Evolutionary conservation across 176 grass and related monocot genomes (phyloP).

Genomic region (Musa acuminata): DNA sequence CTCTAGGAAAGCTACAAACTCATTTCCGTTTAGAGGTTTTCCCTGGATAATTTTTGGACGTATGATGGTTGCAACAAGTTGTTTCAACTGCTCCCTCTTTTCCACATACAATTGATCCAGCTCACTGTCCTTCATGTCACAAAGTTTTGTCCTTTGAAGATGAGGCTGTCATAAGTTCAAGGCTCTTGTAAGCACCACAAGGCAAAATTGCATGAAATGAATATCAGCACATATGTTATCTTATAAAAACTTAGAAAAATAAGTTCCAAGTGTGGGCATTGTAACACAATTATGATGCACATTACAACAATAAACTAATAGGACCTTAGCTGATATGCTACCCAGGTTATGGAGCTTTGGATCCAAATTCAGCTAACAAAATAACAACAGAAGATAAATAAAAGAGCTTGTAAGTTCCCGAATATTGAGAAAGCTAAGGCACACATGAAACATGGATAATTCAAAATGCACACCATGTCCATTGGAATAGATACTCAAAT

Average conservation of each 20-base stretch:
- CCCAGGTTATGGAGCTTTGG: too few species aligned
- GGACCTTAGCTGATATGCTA: too few species aligned
- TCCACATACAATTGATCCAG: conserved; percentile 58
- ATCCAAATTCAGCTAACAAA: too few species aligned
- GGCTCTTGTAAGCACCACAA: background rate
- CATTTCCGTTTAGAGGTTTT: conserved; percentile 69
- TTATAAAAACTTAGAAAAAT: background rate
- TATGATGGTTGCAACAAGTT: conserved; percentile 67
- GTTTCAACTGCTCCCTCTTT: conserved; percentile 73
- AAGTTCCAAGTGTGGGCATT: too few species aligned
- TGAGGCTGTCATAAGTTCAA: conserved; percentile 53
- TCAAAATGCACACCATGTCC: too few species aligned
- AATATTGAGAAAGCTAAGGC: too few species aligned
- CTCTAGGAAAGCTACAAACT: conserved; percentile 77
- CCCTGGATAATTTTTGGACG: conserved; percentile 82
- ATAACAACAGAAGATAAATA: too few species aligned
- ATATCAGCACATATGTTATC: background rate
- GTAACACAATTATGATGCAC: too few species aligned
- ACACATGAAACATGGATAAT: too few species aligned
- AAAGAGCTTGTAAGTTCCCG: too few species aligned
- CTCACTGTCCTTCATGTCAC: conserved; percentile 70
- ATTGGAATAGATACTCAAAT: too few species aligned
- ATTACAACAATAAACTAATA: too few species aligned
- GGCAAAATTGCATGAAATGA: background rate
- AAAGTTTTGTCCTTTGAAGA: conserved; percentile 93